These are phyloP conservation scores for Fusarium penzigii DNA, from an alignment of 2,329 filamentous ascomycete genomes.

Conservation along the genomic window DNA sequence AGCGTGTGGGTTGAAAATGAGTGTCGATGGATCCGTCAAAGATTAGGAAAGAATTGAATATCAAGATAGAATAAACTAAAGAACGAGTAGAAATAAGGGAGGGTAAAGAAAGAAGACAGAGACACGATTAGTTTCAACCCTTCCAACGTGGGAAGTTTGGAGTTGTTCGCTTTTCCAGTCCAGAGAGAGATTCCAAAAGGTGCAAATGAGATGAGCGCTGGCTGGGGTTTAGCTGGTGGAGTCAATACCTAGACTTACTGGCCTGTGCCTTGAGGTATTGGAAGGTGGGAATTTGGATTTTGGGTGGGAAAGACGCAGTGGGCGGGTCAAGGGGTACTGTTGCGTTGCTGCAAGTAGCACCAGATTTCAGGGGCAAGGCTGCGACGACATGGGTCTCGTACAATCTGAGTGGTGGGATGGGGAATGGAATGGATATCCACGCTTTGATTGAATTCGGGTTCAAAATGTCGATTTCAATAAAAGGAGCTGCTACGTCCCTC, in stretches of 20 bases:
- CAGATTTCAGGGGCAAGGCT: constrained; percentile 28
- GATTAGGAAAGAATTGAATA: too few relatives aligned
- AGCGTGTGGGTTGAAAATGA: background rate
- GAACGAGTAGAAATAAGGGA: background rate
- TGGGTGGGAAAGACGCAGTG: constrained; percentile 4
- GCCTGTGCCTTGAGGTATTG: background rate
- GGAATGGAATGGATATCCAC: background rate
- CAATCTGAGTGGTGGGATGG: background rate
- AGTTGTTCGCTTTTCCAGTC: background rate
- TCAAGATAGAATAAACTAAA: background rate
- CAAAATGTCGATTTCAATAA: background rate
- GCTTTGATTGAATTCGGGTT: background rate
- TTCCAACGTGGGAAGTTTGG: background rate
- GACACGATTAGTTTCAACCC: background rate
- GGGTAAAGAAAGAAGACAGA: background rate
- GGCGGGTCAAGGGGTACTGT: constrained; percentile 16
- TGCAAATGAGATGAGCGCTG: background rate
- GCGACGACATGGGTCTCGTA: constrained; percentile 15
- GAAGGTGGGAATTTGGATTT: constrained; percentile 4
- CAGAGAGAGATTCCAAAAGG: background rate
- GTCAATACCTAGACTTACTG: background rate
- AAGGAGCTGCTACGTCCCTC: background rate
- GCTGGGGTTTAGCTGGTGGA: background rate
- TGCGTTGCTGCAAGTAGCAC: constrained; percentile 13
- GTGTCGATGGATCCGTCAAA: background rate